Conservation (phyloP, 2,329 filamentous ascomycete species). For the Hymenotorrendiella dingleyae region DNA sequence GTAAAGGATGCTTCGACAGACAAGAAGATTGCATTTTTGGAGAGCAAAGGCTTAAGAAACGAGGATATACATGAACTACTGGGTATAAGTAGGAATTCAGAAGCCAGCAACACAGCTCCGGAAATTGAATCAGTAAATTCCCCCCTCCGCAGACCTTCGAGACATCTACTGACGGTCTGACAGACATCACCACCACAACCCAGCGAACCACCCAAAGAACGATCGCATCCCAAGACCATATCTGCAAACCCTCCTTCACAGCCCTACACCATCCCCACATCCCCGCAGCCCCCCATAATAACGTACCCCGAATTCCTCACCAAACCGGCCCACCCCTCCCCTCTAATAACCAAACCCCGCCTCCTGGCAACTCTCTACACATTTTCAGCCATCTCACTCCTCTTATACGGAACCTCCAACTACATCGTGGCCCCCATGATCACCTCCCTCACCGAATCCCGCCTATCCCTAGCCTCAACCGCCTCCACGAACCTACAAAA, state of each 20-base stretch:
- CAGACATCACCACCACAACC: conserved; percentile 1
- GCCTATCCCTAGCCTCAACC: conserved; percentile 46
- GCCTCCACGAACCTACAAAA: conserved; percentile 42
- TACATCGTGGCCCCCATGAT: conserved; percentile 60
- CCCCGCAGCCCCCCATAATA: conserved; percentile 48
- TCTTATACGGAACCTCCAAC: conserved; percentile 66
- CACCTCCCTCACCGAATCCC: conserved; percentile 42
- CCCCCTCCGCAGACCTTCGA: conserved; percentile 2
- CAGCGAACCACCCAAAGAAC: conserved; percentile 19
- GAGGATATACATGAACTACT: conserved; percentile 66
- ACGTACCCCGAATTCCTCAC: conserved; percentile 67
- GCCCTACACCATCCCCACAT: conserved; percentile 36
- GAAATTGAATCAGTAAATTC: conserved; percentile 5
- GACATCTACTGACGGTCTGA: conserved; percentile 2
- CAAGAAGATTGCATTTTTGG: conserved; percentile 70
- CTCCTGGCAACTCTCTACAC: conserved; percentile 55
- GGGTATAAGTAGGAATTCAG: conserved; percentile 28
- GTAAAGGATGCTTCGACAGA: conserved; percentile 64
- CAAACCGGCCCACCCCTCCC: conserved; percentile 48
- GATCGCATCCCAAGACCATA: not conserved
- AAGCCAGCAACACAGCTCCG: conserved; percentile 17
- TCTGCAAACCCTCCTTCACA: conserved; percentile 10
- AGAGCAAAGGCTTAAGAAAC: conserved; percentile 65
- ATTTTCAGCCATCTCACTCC: conserved; percentile 50
- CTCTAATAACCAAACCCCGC: conserved; percentile 54